A percentile compares a stretch with the other conserved stretches of the same genome.
These are phyloP conservation scores for Halenospora varia DNA, from an alignment of 495 filamentous ascomycete genomes.

Conservation along the genomic window DNA sequence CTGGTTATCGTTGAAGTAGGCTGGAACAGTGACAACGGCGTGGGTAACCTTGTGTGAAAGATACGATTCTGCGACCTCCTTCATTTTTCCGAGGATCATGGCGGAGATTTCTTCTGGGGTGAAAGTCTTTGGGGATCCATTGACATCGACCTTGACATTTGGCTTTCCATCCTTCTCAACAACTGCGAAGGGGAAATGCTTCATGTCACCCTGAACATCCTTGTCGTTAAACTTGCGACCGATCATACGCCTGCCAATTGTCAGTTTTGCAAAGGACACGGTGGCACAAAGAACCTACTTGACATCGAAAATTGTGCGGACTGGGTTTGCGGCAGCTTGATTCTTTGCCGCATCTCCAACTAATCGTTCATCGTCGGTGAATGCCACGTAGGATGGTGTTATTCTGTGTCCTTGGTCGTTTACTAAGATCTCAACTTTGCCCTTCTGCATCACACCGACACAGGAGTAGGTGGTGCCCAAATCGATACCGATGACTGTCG, in stretches of 20 bases:
- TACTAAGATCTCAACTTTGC: constrained; percentile 95
- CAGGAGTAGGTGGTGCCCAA: constrained; percentile 98
- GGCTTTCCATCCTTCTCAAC: constrained; percentile 80
- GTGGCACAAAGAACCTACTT: constrained; percentile 57
- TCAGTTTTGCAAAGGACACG: constrained; percentile 16
- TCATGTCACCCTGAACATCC: constrained; percentile 78
- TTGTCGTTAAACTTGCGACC: constrained; percentile 86
- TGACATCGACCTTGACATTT: constrained; percentile 70
- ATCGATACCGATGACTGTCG: constrained; percentile 90
- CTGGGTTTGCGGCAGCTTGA: constrained; percentile 92
- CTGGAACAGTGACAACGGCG: constrained; percentile 95
- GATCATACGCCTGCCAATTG: constrained; percentile 68
- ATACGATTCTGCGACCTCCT: constrained; percentile 92
- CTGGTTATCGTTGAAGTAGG: constrained; percentile 99
- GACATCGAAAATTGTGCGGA: constrained; percentile 85
- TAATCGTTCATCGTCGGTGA: constrained; percentile 94
- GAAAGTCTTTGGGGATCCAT: constrained; percentile 69
- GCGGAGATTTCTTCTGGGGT: constrained; percentile 85
- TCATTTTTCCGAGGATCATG: constrained; percentile 93
- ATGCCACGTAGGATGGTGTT: constrained; percentile 97
- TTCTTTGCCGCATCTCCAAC: constrained; percentile 99
- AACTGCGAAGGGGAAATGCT: constrained; percentile 91
- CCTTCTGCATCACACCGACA: constrained; percentile 98
- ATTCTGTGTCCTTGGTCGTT: constrained; percentile 99
- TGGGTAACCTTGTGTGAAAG: constrained; percentile 93